These are phyloP conservation scores for Ascoidea tarda DNA, from an alignment of 805 yeast genomes.

Conservation along the genomic window DNA sequence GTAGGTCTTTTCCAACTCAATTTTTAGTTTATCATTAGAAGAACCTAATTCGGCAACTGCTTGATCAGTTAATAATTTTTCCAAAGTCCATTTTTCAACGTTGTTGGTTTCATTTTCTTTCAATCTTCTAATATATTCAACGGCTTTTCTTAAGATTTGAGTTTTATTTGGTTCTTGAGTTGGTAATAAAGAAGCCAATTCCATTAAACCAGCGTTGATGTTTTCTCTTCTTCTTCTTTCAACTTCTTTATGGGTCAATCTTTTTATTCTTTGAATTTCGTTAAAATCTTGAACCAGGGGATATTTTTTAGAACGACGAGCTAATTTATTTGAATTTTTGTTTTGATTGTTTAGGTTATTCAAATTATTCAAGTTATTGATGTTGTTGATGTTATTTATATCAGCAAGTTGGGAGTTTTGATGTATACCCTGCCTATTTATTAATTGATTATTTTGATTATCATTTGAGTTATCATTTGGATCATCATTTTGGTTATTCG, in stretches of 20 bases:
- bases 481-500: too few species aligned
- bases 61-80: constrained; percentile 84
- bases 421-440: too few species aligned
- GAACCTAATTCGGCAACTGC: constrained; percentile 75
- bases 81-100: constrained; percentile 91
- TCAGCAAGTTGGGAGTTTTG: too few species aligned
- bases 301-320: neutral
- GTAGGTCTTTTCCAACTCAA: constrained; percentile 83
- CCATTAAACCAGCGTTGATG: constrained; percentile 77
- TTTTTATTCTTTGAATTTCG: constrained; percentile 73
- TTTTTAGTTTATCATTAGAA: constrained; percentile 76
- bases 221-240: constrained; percentile 86
- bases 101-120: constrained; percentile 82
- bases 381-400: too few species aligned
- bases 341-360: neutral
- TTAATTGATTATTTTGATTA: too few species aligned
- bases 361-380: too few species aligned
- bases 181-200: constrained; percentile 65
- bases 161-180: constrained; percentile 82
- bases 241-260: constrained; percentile 89
- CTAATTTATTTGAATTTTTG: neutral
- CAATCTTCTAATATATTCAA: constrained; percentile 78
- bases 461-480: neutral
- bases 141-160: constrained; percentile 76
- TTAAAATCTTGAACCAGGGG: constrained; percentile 21